Conservation (phyloP, 192 early-diverging fungal species). For the Rhizophagus sp. region DNA sequence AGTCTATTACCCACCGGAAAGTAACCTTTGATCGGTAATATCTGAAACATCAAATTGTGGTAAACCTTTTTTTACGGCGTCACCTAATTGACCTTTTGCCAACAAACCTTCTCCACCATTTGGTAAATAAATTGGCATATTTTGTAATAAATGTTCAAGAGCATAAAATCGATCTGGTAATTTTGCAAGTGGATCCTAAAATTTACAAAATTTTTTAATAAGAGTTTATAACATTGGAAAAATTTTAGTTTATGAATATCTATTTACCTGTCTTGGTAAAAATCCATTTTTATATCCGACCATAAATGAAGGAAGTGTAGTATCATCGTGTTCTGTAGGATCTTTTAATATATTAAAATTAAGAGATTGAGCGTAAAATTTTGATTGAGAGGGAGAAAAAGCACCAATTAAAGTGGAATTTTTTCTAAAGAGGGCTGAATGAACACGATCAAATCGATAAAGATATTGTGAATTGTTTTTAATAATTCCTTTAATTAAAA, state of each 20-base stretch:
- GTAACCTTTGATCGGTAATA: constrained; percentile 68
- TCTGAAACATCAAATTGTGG: constrained; percentile 73
- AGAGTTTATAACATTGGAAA: too few species aligned
- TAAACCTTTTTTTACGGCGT: constrained; percentile 68
- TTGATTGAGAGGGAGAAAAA: constrained; percentile 1
- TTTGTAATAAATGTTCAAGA: constrained; percentile 70
- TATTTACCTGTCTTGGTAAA: constrained; percentile 47
- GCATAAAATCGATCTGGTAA: constrained; percentile 70
- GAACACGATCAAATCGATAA: not conserved
- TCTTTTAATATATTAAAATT: constrained; percentile 50
- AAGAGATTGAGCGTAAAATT: not conserved
- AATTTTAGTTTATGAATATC: too few species aligned
- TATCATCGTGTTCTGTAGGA: constrained; percentile 43
- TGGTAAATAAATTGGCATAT: constrained; percentile 71
- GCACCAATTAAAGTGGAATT: constrained; percentile 4
- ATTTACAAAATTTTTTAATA: not conserved
- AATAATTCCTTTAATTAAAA: not conserved
- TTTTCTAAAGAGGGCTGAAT: not conserved
- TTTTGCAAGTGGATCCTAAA: constrained; percentile 64
- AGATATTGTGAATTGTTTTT: not conserved
- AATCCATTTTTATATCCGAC: constrained; percentile 61
- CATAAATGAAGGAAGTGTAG: constrained; percentile 51
- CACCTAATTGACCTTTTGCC: constrained; percentile 77
- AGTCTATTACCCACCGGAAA: constrained; percentile 54
- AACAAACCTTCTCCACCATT: constrained; percentile 77